phyloP scores from a whole-genome alignment of 345 rosid species.

The Corchorus olitorius region DNA sequence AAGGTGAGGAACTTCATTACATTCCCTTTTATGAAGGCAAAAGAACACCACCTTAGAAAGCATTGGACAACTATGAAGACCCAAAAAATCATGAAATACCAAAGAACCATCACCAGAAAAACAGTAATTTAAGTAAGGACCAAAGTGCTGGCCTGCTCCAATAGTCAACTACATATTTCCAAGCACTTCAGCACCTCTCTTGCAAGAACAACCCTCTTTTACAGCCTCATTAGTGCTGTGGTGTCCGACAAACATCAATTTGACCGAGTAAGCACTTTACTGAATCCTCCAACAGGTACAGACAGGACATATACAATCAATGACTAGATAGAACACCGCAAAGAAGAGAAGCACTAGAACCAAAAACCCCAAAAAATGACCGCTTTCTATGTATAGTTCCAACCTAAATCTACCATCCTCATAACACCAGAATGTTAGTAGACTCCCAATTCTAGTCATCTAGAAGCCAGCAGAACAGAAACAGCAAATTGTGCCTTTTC shows the following conservation, averaged over 20 bases:
- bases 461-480: conserved; percentile 9
- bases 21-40: conserved; percentile 16
- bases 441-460: conserved; percentile 8
- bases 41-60: conserved; percentile 17
- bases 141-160: conserved; percentile 18
- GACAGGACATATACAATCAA: conserved; percentile 16
- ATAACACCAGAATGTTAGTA: conserved; percentile 6
- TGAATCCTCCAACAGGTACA: conserved; percentile 22
- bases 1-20: conserved; percentile 16
- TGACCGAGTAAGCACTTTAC: conserved; percentile 13
- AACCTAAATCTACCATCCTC: conserved; percentile 30
- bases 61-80: conserved; percentile 28
- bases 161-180: conserved; percentile 2
- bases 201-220: conserved; percentile 20
- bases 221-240: conserved; percentile 5
- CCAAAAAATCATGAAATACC: conserved; percentile 25
- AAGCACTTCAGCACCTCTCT: conserved; percentile 24
- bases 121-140: conserved; percentile 28
- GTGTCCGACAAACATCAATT: conserved; percentile 20
- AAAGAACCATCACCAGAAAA: conserved; percentile 21
- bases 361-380: conserved; percentile 20
- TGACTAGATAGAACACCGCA: conserved; percentile 18
- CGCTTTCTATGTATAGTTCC: conserved; percentile 12
- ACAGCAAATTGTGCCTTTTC: neutral
- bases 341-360: conserved; percentile 21